Percentiles rank a stretch among this genome's conserved stretches.
These are phyloP conservation scores for Cercospora canescens DNA, from an alignment of 2,329 filamentous ascomycete genomes.

Conservation along the genomic window DNA sequence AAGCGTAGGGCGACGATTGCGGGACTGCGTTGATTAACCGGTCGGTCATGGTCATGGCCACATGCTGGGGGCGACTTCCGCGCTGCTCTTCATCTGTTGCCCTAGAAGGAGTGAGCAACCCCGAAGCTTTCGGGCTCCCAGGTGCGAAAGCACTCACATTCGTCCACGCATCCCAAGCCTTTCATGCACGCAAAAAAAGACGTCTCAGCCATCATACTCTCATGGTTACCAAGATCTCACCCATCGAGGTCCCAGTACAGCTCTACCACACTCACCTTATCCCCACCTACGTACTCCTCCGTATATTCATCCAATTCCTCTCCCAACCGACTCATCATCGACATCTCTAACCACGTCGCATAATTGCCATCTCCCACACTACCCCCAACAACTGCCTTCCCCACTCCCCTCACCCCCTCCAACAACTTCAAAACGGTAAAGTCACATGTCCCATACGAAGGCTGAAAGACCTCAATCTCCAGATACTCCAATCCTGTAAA, in stretches of 20 bases:
- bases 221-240: background rate
- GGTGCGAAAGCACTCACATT: background rate
- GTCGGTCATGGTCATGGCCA: background rate
- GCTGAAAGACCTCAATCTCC: conserved; percentile 53
- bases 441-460: conserved; percentile 45
- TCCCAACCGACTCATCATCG: conserved; percentile 43
- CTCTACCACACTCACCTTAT: conserved; percentile 6
- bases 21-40: background rate
- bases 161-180: conserved; percentile 11
- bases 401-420: conserved; percentile 48
- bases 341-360: conserved; percentile 47
- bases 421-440: conserved; percentile 47
- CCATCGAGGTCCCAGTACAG: conserved; percentile 8
- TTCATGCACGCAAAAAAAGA: background rate
- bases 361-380: conserved; percentile 41
- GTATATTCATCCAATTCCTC: conserved; percentile 29
- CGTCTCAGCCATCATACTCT: conserved; percentile 2
- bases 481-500: conserved; percentile 50
- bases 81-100: background rate
- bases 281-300: conserved; percentile 25
- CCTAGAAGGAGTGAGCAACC: background rate
- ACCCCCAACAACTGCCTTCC: conserved; percentile 44
- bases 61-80: background rate
- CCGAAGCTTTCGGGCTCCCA: background rate
- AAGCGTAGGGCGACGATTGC: background rate